These are phyloP conservation scores for Hyaloscypha hepaticicola DNA, from an alignment of 495 filamentous ascomycete species.

Conservation along the genomic window DNA sequence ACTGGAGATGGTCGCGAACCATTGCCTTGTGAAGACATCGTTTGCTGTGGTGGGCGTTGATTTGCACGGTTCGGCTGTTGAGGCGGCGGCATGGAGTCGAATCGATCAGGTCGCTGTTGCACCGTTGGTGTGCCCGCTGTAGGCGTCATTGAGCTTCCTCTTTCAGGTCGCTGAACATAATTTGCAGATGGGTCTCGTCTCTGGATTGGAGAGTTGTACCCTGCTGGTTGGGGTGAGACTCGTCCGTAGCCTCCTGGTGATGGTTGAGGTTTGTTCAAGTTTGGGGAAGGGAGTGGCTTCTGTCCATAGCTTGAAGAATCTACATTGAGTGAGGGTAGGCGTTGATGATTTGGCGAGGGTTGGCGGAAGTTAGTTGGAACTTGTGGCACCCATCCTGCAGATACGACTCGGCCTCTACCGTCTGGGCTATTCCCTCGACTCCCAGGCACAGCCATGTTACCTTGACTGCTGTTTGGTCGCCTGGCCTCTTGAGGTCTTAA, in stretches of 20 bases:
- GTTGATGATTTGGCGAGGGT: constrained; percentile 12
- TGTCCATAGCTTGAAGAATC: constrained; percentile 24
- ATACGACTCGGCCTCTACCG: constrained; percentile 21
- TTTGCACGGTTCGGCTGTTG: constrained; percentile 6
- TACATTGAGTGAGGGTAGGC: neutral
- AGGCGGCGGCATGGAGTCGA: neutral
- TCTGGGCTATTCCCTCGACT: constrained; percentile 21
- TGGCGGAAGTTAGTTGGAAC: constrained; percentile 37
- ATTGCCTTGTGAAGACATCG: constrained; percentile 14
- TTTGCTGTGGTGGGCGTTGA: constrained; percentile 15
- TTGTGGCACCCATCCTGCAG: constrained; percentile 46
- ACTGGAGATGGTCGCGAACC: neutral
- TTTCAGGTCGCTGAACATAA: constrained; percentile 17
- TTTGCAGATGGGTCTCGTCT: constrained; percentile 25
- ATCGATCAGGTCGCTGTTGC: neutral
- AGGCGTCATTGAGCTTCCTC: constrained; percentile 28
- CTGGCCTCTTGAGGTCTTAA: neutral
- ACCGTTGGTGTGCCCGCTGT: neutral
- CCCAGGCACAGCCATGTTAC: constrained; percentile 24
- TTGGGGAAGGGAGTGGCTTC: constrained; percentile 19
- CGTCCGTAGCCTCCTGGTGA: constrained; percentile 1
- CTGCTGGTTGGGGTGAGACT: neutral
- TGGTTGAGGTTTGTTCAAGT: constrained; percentile 27
- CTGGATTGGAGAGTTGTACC: constrained; percentile 15
- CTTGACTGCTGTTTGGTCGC: constrained; percentile 31